Evolutionary conservation across 2,329 filamentous ascomycete genomes (phyloP).

Genomic region (Lizonia empirigonia): DNA sequence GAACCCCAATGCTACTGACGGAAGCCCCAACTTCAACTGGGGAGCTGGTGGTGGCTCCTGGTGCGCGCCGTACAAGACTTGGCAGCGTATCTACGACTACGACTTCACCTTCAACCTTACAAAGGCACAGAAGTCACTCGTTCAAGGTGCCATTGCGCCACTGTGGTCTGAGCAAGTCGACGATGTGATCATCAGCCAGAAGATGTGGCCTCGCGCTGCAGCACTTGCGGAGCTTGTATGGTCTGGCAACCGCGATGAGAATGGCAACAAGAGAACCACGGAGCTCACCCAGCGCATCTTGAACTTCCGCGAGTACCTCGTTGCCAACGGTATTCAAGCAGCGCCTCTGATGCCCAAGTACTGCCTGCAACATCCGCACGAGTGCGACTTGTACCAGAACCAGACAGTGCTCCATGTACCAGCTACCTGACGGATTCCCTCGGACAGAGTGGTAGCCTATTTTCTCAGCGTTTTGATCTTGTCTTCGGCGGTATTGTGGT

Average conservation of each 20-base stretch:
- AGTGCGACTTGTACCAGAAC: constrained; percentile 61
- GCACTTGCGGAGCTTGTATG: constrained; percentile 62
- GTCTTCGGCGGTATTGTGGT: background rate
- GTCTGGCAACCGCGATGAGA: constrained; percentile 59
- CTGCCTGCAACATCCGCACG: constrained; percentile 63
- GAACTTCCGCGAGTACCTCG: constrained; percentile 65
- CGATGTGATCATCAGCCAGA: constrained; percentile 56
- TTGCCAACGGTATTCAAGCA: constrained; percentile 60
- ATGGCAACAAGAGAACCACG: constrained; percentile 59
- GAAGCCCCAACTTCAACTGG: constrained; percentile 60
- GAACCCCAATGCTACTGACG: constrained; percentile 54
- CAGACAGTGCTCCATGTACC: constrained; percentile 49
- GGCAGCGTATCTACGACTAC: constrained; percentile 65
- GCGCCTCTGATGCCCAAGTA: constrained; percentile 62
- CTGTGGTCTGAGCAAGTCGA: constrained; percentile 63
- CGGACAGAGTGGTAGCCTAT: background rate
- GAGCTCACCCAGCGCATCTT: constrained; percentile 61
- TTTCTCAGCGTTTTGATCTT: background rate
- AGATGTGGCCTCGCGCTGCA: constrained; percentile 63
- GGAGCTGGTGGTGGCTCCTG: constrained; percentile 60
- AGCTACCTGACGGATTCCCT: background rate
- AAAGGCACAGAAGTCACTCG: constrained; percentile 52
- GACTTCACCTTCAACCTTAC: constrained; percentile 61
- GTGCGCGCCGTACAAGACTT: constrained; percentile 65
- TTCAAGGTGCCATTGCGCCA: constrained; percentile 59